Conservation (phyloP, 441 rosid species). For the Pelargonium cotyledonis region DNA sequence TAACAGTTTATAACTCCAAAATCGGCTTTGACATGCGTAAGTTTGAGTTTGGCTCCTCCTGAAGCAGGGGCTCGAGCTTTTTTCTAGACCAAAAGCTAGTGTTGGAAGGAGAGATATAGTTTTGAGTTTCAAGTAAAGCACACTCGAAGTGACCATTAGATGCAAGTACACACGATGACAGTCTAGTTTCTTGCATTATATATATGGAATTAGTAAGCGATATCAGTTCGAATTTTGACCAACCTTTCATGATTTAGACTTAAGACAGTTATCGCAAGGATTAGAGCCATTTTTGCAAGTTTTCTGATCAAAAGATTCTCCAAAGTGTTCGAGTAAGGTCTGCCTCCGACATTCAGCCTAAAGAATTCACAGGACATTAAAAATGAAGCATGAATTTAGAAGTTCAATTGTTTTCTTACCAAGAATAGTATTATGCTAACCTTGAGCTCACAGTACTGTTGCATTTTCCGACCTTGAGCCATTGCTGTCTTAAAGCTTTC, state of each 20-base stretch:
- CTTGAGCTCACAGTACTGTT: slow-evolving; percentile 85
- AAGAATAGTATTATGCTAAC: slow-evolving; percentile 23
- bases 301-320: slow-evolving; percentile 58
- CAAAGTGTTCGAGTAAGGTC: slow-evolving; percentile 73
- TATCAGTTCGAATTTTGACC: slow-evolving; percentile 7
- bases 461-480: slow-evolving; percentile 90
- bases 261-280: slow-evolving; percentile 87
- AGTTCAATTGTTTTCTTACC: background rate
- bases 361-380: slow-evolving; percentile 18
- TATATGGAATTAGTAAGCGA: background rate
- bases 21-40: too few relatives aligned
- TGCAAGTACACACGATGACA: too few relatives aligned
- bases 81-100: too few relatives aligned
- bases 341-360: slow-evolving; percentile 84
- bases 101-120: too few relatives aligned
- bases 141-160: too few relatives aligned
- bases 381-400: slow-evolving; percentile 7
- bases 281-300: slow-evolving; percentile 56
- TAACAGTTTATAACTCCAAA: too few relatives aligned
- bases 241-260: slow-evolving; percentile 27
- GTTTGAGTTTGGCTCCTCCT: too few relatives aligned
- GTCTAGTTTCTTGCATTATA: too few relatives aligned
- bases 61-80: too few relatives aligned
- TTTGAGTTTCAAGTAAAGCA: too few relatives aligned
- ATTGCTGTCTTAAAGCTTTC: slow-evolving; percentile 75